A percentile compares a stretch with the other conserved stretches of the same genome.
Conservation (phyloP, 1,284 basidiomycete genomes). For the Fistulina hepatica region DNA sequence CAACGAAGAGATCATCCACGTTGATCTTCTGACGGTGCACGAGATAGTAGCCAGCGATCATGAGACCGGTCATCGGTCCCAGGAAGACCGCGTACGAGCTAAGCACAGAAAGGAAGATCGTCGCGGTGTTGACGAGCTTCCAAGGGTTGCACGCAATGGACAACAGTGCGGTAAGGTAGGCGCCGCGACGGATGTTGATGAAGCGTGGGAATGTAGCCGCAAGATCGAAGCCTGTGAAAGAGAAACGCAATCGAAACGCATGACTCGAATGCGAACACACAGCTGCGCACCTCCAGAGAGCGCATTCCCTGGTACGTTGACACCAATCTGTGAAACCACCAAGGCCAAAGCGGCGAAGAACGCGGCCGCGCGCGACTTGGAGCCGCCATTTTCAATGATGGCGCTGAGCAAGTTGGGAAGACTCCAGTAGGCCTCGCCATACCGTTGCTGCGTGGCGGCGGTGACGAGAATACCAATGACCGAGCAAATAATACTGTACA, state of each 20-base stretch:
- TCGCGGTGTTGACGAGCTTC: slow-evolving; percentile 14
- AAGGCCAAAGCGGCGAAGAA: slow-evolving; percentile 15
- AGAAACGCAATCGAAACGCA: slow-evolving; percentile 14
- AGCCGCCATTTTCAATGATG: slow-evolving; percentile 12
- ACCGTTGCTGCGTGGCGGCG: slow-evolving; percentile 13
- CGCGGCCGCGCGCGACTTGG: slow-evolving; percentile 12
- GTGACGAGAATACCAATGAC: too few relatives aligned
- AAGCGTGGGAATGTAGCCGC: slow-evolving; percentile 15
- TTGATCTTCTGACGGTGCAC: slow-evolving; percentile 5
- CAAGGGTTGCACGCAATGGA: slow-evolving; percentile 15
- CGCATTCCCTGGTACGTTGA: not conserved
- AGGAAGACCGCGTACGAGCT: slow-evolving; percentile 17
- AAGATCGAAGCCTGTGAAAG: slow-evolving; percentile 14
- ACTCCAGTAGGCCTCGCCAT: slow-evolving; percentile 15
- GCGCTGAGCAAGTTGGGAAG: slow-evolving; percentile 14
- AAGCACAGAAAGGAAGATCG: slow-evolving; percentile 15
- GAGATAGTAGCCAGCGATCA: slow-evolving; percentile 12
- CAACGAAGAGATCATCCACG: slow-evolving; percentile 7
- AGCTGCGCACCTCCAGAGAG: not conserved
- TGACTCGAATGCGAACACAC: slow-evolving; percentile 13
- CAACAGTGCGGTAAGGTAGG: slow-evolving; percentile 15
- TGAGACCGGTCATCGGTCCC: slow-evolving; percentile 13
- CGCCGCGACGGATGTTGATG: slow-evolving; percentile 18
- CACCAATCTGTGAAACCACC: slow-evolving; percentile 8
- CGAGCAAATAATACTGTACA: too few relatives aligned